Percentiles rank a stretch among this genome's conserved stretches.
phyloP scores from a whole-genome alignment of 345 rosid species.

The Gossypium mustelinum region DNA sequence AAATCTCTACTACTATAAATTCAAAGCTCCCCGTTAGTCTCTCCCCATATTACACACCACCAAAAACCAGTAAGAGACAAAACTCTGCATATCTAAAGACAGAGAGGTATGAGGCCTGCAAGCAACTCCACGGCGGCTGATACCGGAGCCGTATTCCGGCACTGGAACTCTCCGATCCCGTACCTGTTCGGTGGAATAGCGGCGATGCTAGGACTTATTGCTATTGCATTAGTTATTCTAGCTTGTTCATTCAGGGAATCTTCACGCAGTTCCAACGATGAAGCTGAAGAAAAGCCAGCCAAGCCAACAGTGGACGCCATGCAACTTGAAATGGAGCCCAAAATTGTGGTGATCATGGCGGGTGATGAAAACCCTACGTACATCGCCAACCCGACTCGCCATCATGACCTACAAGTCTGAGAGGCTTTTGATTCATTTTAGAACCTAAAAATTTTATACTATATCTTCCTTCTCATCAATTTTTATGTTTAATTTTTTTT shows the following conservation, averaged over 20 bases:
- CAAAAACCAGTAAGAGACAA: not conserved
- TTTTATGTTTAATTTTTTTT: not conserved
- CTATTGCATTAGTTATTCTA: constrained; percentile 37
- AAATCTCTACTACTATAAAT: constrained; percentile 22
- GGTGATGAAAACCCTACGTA: constrained; percentile 54
- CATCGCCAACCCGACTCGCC: constrained; percentile 42
- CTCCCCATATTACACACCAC: not conserved
- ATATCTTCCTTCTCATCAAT: not conserved
- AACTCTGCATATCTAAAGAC: not conserved
- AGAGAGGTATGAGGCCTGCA: constrained; percentile 33
- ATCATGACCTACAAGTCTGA: constrained; percentile 13
- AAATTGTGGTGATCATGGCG: constrained; percentile 69
- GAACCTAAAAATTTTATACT: not conserved
- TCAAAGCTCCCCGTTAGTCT: not conserved
- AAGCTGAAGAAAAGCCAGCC: constrained; percentile 21
- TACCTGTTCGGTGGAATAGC: constrained; percentile 48
- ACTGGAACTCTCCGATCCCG: constrained; percentile 43
- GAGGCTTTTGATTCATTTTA: not conserved
- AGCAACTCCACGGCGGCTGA: constrained; percentile 23
- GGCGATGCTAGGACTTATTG: constrained; percentile 43
- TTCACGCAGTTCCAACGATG: constrained; percentile 9
- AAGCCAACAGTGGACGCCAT: constrained; percentile 8
- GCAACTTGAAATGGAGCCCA: constrained; percentile 52
- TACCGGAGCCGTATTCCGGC: constrained; percentile 18
- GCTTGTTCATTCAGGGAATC: constrained; percentile 39